Conservation (phyloP, 805 yeast genomes). For the Starmerella scarabaei region DNA sequence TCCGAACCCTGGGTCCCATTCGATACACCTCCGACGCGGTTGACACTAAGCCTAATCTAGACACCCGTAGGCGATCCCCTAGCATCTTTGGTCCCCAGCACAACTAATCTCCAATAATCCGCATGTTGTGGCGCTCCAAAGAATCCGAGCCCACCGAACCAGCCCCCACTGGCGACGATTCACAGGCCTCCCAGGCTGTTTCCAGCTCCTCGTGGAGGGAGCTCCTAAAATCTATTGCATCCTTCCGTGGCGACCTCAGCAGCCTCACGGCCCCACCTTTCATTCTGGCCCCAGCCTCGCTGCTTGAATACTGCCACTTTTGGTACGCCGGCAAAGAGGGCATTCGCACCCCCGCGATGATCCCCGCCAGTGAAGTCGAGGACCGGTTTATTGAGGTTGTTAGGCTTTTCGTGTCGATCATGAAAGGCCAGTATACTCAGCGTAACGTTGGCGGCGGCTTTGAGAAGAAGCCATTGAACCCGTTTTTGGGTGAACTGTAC, state of each 20-base stretch:
- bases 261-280: conserved; percentile 96
- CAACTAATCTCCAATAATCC: too few relatives aligned
- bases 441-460: conserved; percentile 86
- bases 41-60: too few relatives aligned
- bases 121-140: conserved; percentile 16
- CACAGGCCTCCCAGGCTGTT: too few relatives aligned
- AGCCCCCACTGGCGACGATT: too few relatives aligned
- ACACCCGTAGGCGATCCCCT: too few relatives aligned
- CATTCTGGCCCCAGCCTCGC: conserved; percentile 78
- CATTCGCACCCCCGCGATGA: conserved; percentile 51
- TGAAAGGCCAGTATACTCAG: conserved; percentile 86
- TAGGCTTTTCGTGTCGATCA: conserved; percentile 81
- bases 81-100: too few relatives aligned
- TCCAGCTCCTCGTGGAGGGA: conserved; percentile 59
- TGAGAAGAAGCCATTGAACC: conserved; percentile 94
- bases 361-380: conserved; percentile 30
- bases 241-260: conserved; percentile 87
- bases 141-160: too few relatives aligned
- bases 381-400: conserved; percentile 70
- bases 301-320: conserved; percentile 83
- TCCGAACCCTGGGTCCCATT: too few relatives aligned
- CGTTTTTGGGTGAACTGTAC: conserved; percentile 88
- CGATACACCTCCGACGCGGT: too few relatives aligned
- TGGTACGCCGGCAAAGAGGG: conserved; percentile 92
- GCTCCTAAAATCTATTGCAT: conserved; percentile 77